These are phyloP conservation scores for Dianthus caryophyllus DNA, from an alignment of 148 eudicot genomes.

Conservation along the genomic window DNA sequence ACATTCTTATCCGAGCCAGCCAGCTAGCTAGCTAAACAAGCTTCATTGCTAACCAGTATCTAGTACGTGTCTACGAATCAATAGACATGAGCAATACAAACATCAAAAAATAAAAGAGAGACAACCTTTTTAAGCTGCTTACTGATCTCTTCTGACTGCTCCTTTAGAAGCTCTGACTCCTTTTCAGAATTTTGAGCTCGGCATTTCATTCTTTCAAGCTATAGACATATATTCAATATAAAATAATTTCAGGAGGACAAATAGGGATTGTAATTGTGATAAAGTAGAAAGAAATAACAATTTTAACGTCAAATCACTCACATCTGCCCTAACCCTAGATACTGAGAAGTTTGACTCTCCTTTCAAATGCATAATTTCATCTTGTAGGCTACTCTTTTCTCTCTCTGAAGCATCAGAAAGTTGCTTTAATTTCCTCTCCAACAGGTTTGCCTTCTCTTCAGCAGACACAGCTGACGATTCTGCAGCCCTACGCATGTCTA, in stretches of 20 bases:
- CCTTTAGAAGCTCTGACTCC: slow-evolving; percentile 55
- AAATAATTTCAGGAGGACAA: not conserved
- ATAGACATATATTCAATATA: not conserved
- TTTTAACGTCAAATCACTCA: slow-evolving; percentile 34
- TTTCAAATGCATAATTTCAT: slow-evolving; percentile 61
- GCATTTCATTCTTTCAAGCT: slow-evolving; percentile 86
- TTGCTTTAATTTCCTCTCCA: slow-evolving; percentile 55
- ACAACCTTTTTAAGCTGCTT: slow-evolving; percentile 53
- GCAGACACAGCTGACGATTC: slow-evolving; percentile 71
- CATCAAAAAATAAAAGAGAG: not conserved
- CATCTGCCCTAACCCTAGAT: slow-evolving; percentile 71
- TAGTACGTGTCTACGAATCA: not conserved
- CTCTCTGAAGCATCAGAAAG: slow-evolving; percentile 54
- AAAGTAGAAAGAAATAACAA: not conserved
- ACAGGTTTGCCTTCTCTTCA: slow-evolving; percentile 57
- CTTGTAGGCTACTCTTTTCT: slow-evolving; percentile 54
- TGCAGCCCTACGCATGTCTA: slow-evolving; percentile 52
- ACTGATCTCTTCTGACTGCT: slow-evolving; percentile 56
- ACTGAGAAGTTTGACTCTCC: slow-evolving; percentile 66
- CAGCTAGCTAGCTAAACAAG: too few relatives aligned
- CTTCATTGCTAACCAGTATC: too few relatives aligned
- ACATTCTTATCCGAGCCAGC: too few relatives aligned
- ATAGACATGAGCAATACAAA: not conserved
- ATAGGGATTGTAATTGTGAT: not conserved
- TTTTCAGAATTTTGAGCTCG: slow-evolving; percentile 67